Conservation (phyloP, 768 basidiomycete species). For the Boletellus ananas region DNA sequence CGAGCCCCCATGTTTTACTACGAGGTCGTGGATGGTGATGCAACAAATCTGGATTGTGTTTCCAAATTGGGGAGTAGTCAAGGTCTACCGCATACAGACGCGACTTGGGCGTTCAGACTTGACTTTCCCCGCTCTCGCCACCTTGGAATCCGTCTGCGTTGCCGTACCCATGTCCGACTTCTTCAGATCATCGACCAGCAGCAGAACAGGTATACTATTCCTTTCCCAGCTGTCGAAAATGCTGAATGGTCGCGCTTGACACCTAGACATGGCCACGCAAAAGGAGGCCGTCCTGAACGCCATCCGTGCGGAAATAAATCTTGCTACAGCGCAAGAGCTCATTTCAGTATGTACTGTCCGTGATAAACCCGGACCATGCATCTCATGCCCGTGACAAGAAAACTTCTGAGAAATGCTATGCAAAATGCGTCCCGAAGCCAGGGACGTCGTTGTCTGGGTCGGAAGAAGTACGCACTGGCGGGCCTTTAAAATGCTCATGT, state of each 20-base stretch:
- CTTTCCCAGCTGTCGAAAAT: neutral
- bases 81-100: neutral
- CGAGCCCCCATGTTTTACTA: conserved; percentile 56
- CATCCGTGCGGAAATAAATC: conserved; percentile 65
- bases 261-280: conserved; percentile 36
- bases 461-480: conserved; percentile 56
- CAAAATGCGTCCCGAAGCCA: conserved; percentile 76
- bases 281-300: conserved; percentile 53
- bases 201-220: conserved; percentile 24
- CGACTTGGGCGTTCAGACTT: too few species aligned
- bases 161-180: conserved; percentile 48
- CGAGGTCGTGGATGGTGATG: too few species aligned
- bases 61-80: conserved; percentile 12
- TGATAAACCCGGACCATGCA: neutral
- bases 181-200: conserved; percentile 37
- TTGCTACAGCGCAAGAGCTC: conserved; percentile 76
- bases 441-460: conserved; percentile 61
- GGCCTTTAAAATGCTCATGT: neutral
- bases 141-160: neutral
- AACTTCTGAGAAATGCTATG: conserved; percentile 74
- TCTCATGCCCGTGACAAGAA: conserved; percentile 43
- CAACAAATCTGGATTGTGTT: neutral
- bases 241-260: neutral
- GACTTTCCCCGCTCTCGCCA: too few species aligned
- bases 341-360: conserved; percentile 54